Conservation (phyloP, 495 filamentous ascomycete species). For the Daldinia concentrica region DNA sequence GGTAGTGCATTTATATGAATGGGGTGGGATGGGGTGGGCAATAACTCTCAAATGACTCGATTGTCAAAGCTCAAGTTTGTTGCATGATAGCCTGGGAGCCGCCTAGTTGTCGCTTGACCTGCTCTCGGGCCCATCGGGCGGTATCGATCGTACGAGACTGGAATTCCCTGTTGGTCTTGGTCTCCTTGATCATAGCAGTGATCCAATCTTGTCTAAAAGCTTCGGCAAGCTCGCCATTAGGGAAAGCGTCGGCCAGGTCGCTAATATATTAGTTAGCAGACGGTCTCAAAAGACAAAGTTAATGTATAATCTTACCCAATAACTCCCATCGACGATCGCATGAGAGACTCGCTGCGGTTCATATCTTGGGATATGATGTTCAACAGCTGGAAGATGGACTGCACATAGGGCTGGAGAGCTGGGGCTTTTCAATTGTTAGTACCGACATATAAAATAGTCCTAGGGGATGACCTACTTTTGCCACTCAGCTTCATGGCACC, state of each 20-base stretch:
- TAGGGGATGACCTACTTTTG: constrained; percentile 67
- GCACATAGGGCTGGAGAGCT: constrained; percentile 77
- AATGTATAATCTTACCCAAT: constrained; percentile 73
- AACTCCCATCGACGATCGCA: constrained; percentile 94
- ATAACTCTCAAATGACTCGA: constrained; percentile 9
- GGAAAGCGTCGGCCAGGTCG: constrained; percentile 93
- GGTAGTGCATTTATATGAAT: constrained; percentile 21
- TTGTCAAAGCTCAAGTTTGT: constrained; percentile 51
- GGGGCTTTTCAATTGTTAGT: constrained; percentile 61
- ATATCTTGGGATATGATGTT: constrained; percentile 80
- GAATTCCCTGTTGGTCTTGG: constrained; percentile 84
- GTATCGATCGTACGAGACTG: constrained; percentile 85
- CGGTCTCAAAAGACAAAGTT: neutral
- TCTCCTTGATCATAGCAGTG: constrained; percentile 84
- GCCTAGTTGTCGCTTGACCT: constrained; percentile 89
- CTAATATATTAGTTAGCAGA: constrained; percentile 61
- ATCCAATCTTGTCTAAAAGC: constrained; percentile 94
- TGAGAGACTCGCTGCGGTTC: constrained; percentile 88
- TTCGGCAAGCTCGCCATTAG: constrained; percentile 82
- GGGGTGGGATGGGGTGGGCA: constrained; percentile 15
- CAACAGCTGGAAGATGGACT: constrained; percentile 89
- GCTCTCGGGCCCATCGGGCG: constrained; percentile 95
- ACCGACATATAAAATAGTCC: neutral
- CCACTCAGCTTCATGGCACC: constrained; percentile 84
- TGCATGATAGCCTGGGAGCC: constrained; percentile 59